These are phyloP conservation scores for Gamarada debralockiae DNA, from an alignment of 495 filamentous ascomycete genomes.

Conservation along the genomic window DNA sequence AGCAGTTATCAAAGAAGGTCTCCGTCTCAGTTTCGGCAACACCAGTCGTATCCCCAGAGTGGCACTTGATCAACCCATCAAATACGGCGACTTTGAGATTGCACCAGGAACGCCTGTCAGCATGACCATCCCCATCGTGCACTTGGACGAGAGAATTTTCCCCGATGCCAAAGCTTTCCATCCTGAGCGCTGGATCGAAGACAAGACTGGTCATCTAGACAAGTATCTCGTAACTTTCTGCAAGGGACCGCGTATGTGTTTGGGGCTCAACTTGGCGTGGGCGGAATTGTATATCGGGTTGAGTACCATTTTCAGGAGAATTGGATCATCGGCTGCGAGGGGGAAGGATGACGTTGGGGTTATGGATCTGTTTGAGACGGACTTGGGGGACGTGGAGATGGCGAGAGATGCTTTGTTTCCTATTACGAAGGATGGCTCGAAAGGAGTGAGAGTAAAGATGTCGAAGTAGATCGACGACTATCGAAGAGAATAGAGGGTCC, in stretches of 20 bases:
- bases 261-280: constrained; percentile 47
- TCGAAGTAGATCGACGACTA: too few relatives aligned
- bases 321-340: not conserved
- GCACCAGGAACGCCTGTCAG: constrained; percentile 38
- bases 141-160: constrained; percentile 42
- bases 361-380: constrained; percentile 13
- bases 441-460: constrained; percentile 14
- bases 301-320: constrained; percentile 30
- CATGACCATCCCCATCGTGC: constrained; percentile 42
- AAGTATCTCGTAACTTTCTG: constrained; percentile 45
- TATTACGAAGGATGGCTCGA: not conserved
- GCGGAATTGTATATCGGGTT: constrained; percentile 38
- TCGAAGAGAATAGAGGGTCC: too few relatives aligned
- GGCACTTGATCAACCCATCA: constrained; percentile 20
- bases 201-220: constrained; percentile 21
- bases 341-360: not conserved
- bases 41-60: constrained; percentile 29
- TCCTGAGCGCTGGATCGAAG: constrained; percentile 47
- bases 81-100: constrained; percentile 25
- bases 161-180: constrained; percentile 40
- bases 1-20: constrained; percentile 39
- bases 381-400: constrained; percentile 2
- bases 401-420: constrained; percentile 3
- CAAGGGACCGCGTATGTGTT: constrained; percentile 42
- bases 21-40: constrained; percentile 38